Evolutionary conservation across 257 asterid genomes (phyloP), one percentile per base, ranked within the genome.

Genomic region (Plectranthus barbatus): DNA sequence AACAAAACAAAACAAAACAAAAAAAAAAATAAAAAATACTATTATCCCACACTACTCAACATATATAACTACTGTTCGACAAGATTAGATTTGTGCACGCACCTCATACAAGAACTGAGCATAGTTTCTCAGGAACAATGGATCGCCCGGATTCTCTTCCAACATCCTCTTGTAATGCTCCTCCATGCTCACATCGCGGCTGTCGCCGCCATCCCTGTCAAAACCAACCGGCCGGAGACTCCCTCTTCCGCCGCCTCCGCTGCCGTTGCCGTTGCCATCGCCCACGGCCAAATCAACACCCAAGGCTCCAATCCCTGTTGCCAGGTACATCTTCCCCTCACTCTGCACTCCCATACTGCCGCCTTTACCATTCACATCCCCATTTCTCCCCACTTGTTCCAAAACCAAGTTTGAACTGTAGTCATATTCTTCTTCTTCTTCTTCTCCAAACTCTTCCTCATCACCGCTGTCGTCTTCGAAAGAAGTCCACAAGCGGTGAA

Each of bases 101-200:
- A 65, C 97, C 75, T 87, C 79, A 68, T 91, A 77, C 74, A 88
- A 72, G 76, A 85, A 88, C 64, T 81, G 88, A 7, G 98, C 98
- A 76, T 91, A 87, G 77, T 91, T 91, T 71, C 94, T 83, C 67
- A 91, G 76, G 60, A 81, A 73, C 58, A 91, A 66, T 9, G 96
- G 75, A 74, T 88, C 79, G 21, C 84, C 72, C 3, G 96, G 94
- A 81, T 79, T 77, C 54, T 67, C 81, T 53, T 76, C 82, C 78
- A 91, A 12, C 94, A 91, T 76, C 12, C 55, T 77, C 79, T 77
- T 79, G 79, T 81, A 86, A 34, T 91, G 79, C 44, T 82, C 88
- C 66, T 91, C 96, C 58, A 84, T 72, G 26, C 72, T 48, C 4
- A 78, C 13, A 31, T 72, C 77, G 41, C 56, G 57, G 72, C 64